Conservation (phyloP, 2,329 filamentous ascomycete genomes). For the Botrytis fragariae region DNA sequence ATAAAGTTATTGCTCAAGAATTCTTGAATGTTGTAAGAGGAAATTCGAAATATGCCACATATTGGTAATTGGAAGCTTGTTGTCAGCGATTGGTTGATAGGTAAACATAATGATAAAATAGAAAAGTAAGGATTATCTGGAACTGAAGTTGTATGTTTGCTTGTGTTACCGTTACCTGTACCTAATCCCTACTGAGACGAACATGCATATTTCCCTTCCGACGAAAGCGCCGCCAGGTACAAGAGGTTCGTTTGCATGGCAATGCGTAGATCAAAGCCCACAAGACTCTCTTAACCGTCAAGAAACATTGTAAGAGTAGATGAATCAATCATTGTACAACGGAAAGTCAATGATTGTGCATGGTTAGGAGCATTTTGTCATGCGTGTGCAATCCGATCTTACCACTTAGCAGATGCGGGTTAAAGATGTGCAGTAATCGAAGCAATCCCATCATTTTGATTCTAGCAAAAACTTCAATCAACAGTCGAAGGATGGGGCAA, state of each 20-base stretch:
- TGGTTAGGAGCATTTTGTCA: neutral
- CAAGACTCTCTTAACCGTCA: neutral
- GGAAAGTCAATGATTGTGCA: neutral
- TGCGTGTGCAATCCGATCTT: neutral
- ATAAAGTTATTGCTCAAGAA: conserved; percentile 54
- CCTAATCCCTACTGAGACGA: neutral
- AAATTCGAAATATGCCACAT: conserved; percentile 37
- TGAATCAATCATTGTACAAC: neutral
- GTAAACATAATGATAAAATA: neutral
- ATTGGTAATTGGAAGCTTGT: conserved; percentile 30
- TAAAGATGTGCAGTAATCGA: neutral
- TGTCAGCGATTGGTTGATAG: neutral
- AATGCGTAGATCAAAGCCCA: neutral
- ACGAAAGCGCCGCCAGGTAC: conserved; percentile 2
- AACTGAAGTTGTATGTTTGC: neutral
- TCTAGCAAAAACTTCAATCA: neutral
- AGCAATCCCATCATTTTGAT: neutral
- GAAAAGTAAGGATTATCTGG: neutral
- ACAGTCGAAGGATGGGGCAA: neutral
- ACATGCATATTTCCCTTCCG: conserved; percentile 3
- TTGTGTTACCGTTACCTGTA: neutral
- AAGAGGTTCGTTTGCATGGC: neutral
- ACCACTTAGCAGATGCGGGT: neutral
- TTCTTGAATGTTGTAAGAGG: conserved; percentile 56
- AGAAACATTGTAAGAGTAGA: neutral